Evolutionary conservation across 1,139 yeast species (phyloP), one percentile per base, ranked within the genome.

Genomic region (Suhomyces kunorum): DNA sequence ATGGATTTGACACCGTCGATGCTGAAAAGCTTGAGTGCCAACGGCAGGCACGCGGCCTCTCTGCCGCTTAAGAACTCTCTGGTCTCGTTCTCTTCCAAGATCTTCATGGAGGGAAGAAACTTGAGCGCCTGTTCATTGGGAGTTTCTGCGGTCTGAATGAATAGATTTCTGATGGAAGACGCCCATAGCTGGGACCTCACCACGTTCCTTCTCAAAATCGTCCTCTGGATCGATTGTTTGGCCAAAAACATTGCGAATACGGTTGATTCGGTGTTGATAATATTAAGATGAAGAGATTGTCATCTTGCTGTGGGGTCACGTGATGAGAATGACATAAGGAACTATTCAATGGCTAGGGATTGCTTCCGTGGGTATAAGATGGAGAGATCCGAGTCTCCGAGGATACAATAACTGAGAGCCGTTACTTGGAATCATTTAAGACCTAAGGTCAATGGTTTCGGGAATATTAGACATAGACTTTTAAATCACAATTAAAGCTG

Each of bases 41-140:
- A 57, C 5, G 81, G 83, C 6, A 81, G 75, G 23, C 57, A 46
- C 0, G 80, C 78, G 1, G 78, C 78, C 44, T 78, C 82, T 49
- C 81, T 64, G 6, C 81, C 81, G 40, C 76, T 71, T 34, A 74
- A 63, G 46, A 76, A 76, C 54, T 78, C 83, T 38, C 68, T 58
- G 1, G 83, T 78, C 49, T 78, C 76, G 47, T 67, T 68, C 36
- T 69, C 76, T 32, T 53, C 63, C 32, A 72, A 51, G 14, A 72
- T 66, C 30, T 64, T 58, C 65, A 68, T 69, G 15, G 75, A 68
- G 6, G 78, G 78, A 20, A 72, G 54, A 42, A 72, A 72, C 52
- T 72, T 72, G 44, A 72, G 56, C 8, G 78, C 78, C 39, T 71
- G 71, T 40, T 71, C 76, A 46, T 72, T 72, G 5, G 78, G 78